A percentile compares a stretch with the other conserved stretches of the same genome.
Evolutionary conservation across 2,329 filamentous ascomycete genomes (phyloP).

Genomic region (Aspergillus sp.): DNA sequence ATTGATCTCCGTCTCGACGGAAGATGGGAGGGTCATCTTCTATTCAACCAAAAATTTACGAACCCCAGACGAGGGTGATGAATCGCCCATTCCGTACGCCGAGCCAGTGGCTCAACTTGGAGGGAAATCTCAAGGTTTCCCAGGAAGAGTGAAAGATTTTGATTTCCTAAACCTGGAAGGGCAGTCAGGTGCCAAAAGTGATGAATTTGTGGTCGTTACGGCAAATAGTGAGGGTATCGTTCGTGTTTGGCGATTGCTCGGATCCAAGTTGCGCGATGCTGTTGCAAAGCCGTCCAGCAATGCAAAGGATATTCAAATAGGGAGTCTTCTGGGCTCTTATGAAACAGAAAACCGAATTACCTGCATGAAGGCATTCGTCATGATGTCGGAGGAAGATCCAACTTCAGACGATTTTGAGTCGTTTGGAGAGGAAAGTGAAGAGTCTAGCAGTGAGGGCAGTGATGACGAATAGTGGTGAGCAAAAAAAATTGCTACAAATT

Average conservation of each 20-base stretch:
- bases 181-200: constrained; percentile 32
- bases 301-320: constrained; percentile 50
- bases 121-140: constrained; percentile 66
- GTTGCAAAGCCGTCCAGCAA: constrained; percentile 18
- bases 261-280: constrained; percentile 30
- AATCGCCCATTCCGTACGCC: constrained; percentile 60
- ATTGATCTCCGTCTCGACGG: constrained; percentile 76
- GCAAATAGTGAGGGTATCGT: constrained; percentile 83
- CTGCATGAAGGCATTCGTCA: constrained; percentile 80
- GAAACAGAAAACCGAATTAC: constrained; percentile 88
- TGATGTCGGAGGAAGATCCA: constrained; percentile 63
- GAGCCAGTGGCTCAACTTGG: constrained; percentile 72
- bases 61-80: constrained; percentile 44
- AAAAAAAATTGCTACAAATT: constrained; percentile 2
- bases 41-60: constrained; percentile 64
- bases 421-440: constrained; percentile 27
- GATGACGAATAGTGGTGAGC: constrained; percentile 19
- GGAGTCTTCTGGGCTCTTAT: constrained; percentile 71
- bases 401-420: constrained; percentile 51
- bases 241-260: constrained; percentile 68
- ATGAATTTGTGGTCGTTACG: constrained; percentile 62
- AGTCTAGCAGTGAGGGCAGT: constrained; percentile 28
- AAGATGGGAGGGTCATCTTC: constrained; percentile 84
- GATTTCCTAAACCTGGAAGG: constrained; percentile 56
- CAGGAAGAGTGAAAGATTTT: constrained; percentile 85